Evolutionary conservation across 31 red algal species (phyloP).

Genomic region (Odonthalia washingtoniensis): DNA sequence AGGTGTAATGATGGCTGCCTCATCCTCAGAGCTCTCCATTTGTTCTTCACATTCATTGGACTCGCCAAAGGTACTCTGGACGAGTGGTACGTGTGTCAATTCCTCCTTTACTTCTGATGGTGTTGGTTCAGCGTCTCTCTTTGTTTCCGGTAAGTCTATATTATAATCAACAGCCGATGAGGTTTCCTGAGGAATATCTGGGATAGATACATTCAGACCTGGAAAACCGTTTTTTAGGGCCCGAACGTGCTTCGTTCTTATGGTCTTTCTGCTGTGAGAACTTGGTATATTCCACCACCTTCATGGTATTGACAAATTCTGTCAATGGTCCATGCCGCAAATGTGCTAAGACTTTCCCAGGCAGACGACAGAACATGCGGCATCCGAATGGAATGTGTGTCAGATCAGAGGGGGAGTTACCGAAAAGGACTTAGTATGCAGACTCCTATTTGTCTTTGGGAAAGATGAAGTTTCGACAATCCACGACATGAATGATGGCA

Average conservation of each 20-base stretch:
- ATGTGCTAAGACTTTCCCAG: background rate
- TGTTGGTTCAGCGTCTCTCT: background rate
- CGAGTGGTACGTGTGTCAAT: background rate
- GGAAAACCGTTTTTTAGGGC: conserved; percentile 23
- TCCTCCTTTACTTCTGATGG: background rate
- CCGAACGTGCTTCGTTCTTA: conserved; percentile 22
- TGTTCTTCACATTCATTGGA: background rate
- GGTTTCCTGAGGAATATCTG: background rate
- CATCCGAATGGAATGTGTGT: conserved; percentile 49
- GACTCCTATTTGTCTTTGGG: background rate
- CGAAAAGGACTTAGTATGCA: conserved; percentile 15
- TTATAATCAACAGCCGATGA: background rate
- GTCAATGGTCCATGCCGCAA: background rate
- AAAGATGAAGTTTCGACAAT: conserved; percentile 3
- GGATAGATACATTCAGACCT: background rate
- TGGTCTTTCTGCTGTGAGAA: background rate
- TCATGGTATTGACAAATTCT: conserved; percentile 4
- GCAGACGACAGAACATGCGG: background rate
- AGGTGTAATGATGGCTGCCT: background rate
- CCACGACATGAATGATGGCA: conserved; percentile 25
- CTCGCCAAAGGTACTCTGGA: background rate
- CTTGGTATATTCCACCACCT: conserved; percentile 23
- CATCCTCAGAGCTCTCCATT: background rate
- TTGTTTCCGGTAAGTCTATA: background rate
- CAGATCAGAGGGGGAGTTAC: background rate